Base-by-base conservation (phyloP, 1,139 yeast species). In the Hemisphaericaspora xylofermentans region DNA sequence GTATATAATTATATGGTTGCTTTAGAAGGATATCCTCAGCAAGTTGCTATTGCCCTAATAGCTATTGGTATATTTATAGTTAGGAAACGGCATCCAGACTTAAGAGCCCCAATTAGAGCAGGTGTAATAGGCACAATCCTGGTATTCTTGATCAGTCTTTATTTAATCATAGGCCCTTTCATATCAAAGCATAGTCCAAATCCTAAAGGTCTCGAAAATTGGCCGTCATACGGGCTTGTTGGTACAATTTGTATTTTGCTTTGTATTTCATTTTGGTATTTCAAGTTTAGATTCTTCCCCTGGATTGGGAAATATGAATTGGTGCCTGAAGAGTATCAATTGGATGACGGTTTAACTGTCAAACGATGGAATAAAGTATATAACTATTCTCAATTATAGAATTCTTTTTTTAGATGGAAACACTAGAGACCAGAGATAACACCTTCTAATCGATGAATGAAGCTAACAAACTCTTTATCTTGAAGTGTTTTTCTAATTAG, bases 1-100 rank as follows among this genome's bases (percentile, higher is more conserved):
- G 84, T 89, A 27, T 87, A 85, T 66, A 81, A 82, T 53, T 84
- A 85, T 54, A 79, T 87, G 52, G 69, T 85, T 51, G 82, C 87
- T 48, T 66, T 85, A 53, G 87, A 84, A 55, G 84, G 91, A 2
- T 85, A 84, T 53, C 91, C 93, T 15, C 67, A 63, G 29, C 81
- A 77, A 49, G 49, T 80, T 4, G 76, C 78, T 44, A 59, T 77
- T 19, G 62, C 71, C 0, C 61, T 78, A 8, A 67, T 72, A 4
- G 78, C 82, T 0, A 41, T 76, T 18, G 87, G 86, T 0, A 52
- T 80, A 1, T 74, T 79, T 42, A 64, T 79, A 9, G 58, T 77
- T 25, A 63, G 84, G 40, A 63, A 50, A 36, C 61, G 74, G 38
- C 69, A 74, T 45, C 80, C 79, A 1, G 68, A 65, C 10, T 57